Conservation (phyloP, 441 rosid species). For the Erodium texanum region DNA sequence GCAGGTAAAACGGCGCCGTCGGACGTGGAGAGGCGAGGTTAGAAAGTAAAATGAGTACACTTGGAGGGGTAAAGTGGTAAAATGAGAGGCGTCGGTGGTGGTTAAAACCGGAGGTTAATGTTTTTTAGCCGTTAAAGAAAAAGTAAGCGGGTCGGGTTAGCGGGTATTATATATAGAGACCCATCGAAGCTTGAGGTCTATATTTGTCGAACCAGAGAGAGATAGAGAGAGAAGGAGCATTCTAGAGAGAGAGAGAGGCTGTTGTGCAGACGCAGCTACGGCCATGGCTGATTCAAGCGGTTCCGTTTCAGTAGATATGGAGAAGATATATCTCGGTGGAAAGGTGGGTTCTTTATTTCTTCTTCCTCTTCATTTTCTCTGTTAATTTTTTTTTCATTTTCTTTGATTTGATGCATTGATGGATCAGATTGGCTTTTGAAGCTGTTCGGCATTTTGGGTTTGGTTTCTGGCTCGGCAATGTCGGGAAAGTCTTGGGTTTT, state of each 20-base stretch:
- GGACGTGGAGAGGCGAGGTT: too few species aligned
- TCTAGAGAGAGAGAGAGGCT: neutral
- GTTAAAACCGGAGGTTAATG: conserved; percentile 17
- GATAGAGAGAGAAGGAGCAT: neutral
- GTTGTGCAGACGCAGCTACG: conserved; percentile 22
- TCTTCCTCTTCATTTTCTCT: neutral
- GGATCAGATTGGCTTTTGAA: neutral
- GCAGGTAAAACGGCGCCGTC: too few species aligned
- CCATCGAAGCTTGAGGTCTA: conserved; percentile 14
- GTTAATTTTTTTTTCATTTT: neutral
- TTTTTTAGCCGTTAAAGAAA: conserved; percentile 14
- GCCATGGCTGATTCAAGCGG: conserved; percentile 57
- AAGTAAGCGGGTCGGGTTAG: neutral
- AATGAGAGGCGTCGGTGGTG: conserved; percentile 33
- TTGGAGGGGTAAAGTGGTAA: neutral
- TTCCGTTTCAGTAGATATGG: conserved; percentile 53
- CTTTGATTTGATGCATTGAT: neutral
- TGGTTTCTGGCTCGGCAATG: neutral
- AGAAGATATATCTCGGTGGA: conserved; percentile 82
- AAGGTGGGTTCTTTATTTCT: conserved; percentile 33
- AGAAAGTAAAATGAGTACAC: neutral
- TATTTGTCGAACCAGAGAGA: conserved; percentile 14
- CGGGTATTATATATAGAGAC: conserved; percentile 9
- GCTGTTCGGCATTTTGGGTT: neutral
- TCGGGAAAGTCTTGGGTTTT: neutral